Evolutionary conservation across 1,139 yeast genomes (phyloP).

Genomic region (Geotrichum phurueaensis): DNA sequence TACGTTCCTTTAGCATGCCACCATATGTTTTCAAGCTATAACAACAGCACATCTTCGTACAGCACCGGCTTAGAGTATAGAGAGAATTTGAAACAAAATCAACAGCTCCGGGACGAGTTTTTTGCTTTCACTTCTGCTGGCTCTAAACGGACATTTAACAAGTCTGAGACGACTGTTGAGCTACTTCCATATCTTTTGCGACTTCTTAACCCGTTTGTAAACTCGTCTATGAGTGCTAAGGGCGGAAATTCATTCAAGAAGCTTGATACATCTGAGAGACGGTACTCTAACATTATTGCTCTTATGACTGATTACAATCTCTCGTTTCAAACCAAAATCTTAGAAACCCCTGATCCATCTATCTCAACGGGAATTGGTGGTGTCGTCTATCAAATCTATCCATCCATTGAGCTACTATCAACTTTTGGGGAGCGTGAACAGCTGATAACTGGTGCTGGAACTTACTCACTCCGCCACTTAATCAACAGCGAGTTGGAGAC

Average conservation of each 20-base stretch:
- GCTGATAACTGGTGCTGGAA: conserved; percentile 28
- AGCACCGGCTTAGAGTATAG: conserved; percentile 28
- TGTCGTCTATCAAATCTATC: conserved; percentile 26
- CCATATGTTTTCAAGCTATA: conserved; percentile 59
- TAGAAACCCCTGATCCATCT: not conserved
- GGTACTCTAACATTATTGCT: not conserved
- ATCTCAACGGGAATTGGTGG: conserved; percentile 11
- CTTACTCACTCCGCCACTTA: conserved; percentile 29
- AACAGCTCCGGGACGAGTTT: conserved; percentile 28
- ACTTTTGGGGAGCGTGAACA: conserved; percentile 25
- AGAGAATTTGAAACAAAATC: conserved; percentile 22
- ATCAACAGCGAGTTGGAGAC: conserved; percentile 23
- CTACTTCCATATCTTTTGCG: conserved; percentile 13
- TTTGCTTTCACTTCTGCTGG: conserved; percentile 19
- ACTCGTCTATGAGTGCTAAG: not conserved
- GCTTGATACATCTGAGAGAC: not conserved
- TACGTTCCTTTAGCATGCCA: conserved; percentile 60
- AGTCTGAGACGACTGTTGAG: conserved; percentile 18
- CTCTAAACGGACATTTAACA: conserved; percentile 25
- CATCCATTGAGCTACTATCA: conserved; percentile 34
- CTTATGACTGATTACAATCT: conserved; percentile 12
- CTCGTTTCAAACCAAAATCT: conserved; percentile 3
- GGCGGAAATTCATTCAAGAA: not conserved
- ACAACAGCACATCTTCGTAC: conserved; percentile 39
- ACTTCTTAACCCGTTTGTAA: conserved; percentile 3